Evolutionary conservation across 176 grass and related monocot genomes (phyloP), one percentile per base, ranked within the genome.

Genomic region (Oryza meyeriana): DNA sequence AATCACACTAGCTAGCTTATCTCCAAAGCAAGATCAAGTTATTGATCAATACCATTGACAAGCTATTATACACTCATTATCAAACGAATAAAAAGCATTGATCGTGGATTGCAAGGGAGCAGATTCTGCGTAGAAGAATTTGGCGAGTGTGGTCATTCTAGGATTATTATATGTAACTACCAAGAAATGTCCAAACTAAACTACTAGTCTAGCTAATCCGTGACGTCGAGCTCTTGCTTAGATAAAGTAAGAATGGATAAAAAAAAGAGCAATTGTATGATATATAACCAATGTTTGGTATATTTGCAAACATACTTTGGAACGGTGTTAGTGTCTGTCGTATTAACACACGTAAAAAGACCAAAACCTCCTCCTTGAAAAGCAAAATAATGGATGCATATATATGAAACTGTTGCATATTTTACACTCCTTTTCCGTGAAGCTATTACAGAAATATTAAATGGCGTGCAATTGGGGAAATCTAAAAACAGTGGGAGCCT

Each of bases 121-220:
- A 69, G 22, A 57, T 69, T 38, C 33, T 17, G 13, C 30, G 1
- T 69, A 80, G 8, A 28, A 25, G 8, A 48, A 69, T 80, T 55
- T 80, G 44, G 42, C 22, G 12, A 55, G 35, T n/a, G 31, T 36
- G 42, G 47, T 25, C 40, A 8, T 79, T 42, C 7, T 36, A 36
- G 20, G 13, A 69, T 57, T 80, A 69, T 69, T 69, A 55, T 80
- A 68, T 69, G 64, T 80, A 80, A 80, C 64, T 26, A 57, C 78
- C 42, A 33, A 69, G 64, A 6, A 26, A 67, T 55, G 42, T 38
- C 30, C 65, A 55, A 69, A 69, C 20, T 52, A 36, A 69, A 80
- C n/a, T 67, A 79, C 6, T 67, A 34, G 22, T 16, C 12, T 25
- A 24, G 11, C 22, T 48, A 47, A 79, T 50, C 77, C 29, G 30